Evolutionary conservation across 805 yeast genomes (phyloP), one percentile per base, ranked within the genome.

Genomic region (Suhomyces sp.): DNA sequence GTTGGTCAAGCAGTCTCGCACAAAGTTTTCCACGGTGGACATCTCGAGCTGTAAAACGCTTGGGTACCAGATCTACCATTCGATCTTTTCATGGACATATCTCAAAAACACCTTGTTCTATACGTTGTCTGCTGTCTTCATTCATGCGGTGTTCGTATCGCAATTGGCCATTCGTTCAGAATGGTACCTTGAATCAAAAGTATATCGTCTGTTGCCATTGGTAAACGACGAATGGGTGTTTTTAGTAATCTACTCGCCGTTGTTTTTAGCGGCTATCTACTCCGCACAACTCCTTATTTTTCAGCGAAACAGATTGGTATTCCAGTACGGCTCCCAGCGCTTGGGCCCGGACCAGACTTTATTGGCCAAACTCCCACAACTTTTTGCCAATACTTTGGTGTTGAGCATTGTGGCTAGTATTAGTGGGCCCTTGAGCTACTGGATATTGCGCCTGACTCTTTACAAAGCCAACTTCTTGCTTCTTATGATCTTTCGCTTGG

Each of bases 281-380:
- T 60, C 84, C 6, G 47, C 73, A 1, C 83, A 80, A 53, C 86
- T 80, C 60, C 57, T 80, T 12, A 57, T 79, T 0, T 75, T 81
- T 51, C 86, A 84, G 61, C 71, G 82, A 54, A 84, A 83, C 63
- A 75, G 81, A 52, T 67, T 87, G 40, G 62, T 67, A 1, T 79
- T 85, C 64, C 60, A 66, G 44, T 72, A 72, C 51, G 80, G 81
- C 7, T 66, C 71, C 10, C 67, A 66, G 44, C 68, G 77, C 50
- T 57, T 62, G 3, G 73, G 69, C 12, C 85, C 84, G 2, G 66
- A 74, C 33, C 57, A 58, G 2, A 62, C 60, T 4, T 60, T 73
- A 29, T 62, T 67, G 46, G 29, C 50, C n/a, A 66, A 66, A 35
- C 43, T 66, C 15, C 61, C 65, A 6, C 51, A 55, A 24, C 59